Conservation (phyloP, 2,329 filamentous ascomycete genomes). For the Arachnopeziza araneosa region DNA sequence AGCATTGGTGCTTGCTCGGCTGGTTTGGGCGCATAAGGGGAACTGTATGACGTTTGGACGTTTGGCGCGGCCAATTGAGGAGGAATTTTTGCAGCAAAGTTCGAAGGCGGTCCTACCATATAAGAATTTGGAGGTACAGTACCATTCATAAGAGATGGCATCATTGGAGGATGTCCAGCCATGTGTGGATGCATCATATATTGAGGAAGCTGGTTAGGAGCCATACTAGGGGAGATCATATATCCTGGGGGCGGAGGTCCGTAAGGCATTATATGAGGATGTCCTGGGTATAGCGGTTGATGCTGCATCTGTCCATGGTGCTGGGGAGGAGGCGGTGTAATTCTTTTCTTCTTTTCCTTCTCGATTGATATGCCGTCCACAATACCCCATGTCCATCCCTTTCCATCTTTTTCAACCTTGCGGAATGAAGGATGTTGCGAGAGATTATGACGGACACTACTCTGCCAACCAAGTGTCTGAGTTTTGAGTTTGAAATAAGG, state of each 20-base stretch:
- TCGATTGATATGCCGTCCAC: slow-evolving; percentile 48
- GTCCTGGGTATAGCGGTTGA: slow-evolving; percentile 20
- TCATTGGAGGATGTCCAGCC: slow-evolving; percentile 11
- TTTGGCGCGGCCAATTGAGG: slow-evolving; percentile 17
- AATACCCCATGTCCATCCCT: slow-evolving; percentile 52
- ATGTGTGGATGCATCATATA: slow-evolving; percentile 9
- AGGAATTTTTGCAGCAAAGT: slow-evolving; percentile 17
- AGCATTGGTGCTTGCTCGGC: slow-evolving; percentile 8
- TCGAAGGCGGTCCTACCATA: slow-evolving; percentile 1
- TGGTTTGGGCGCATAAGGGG: slow-evolving; percentile 31
- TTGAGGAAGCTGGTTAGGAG: slow-evolving; percentile 8
- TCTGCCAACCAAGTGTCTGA: slow-evolving; percentile 53
- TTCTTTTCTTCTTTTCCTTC: slow-evolving; percentile 46
- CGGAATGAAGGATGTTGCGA: slow-evolving; percentile 50
- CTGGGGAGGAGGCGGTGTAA: slow-evolving; percentile 36
- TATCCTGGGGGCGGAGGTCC: slow-evolving; percentile 1
- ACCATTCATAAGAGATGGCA: slow-evolving; percentile 9
- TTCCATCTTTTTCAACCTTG: slow-evolving; percentile 47
- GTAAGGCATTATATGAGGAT: slow-evolving; percentile 14
- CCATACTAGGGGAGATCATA: not conserved
- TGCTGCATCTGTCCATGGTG: slow-evolving; percentile 22
- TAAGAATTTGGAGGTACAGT: slow-evolving; percentile 5
- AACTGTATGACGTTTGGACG: slow-evolving; percentile 27
- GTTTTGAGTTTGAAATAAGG: slow-evolving; percentile 51
- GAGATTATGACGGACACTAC: slow-evolving; percentile 58